Conservation (phyloP, 352 stramenopile species). For the Globisporangium spinosum region DNA sequence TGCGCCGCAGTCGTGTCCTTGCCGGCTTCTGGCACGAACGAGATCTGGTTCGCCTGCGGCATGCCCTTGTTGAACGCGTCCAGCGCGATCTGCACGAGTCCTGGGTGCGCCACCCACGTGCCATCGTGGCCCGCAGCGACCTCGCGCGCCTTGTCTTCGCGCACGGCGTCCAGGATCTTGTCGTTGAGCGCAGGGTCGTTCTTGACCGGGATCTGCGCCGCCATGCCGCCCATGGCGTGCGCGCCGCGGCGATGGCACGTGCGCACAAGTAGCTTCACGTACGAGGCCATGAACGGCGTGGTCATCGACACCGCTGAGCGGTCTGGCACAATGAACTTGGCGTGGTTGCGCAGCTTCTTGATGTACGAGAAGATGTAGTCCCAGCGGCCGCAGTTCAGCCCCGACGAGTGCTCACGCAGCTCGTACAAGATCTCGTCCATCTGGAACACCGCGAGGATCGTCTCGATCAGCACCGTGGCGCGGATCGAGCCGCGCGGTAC, state of each 20-base stretch:
- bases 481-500: slow-evolving; percentile 91
- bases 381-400: slow-evolving; percentile 97
- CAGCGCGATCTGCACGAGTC: slow-evolving; percentile 90
- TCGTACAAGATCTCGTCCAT: slow-evolving; percentile 97
- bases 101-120: slow-evolving; percentile 95
- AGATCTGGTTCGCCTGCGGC: slow-evolving; percentile 90
- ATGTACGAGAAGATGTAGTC: slow-evolving; percentile 98
- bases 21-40: slow-evolving; percentile 46
- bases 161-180: slow-evolving; percentile 86
- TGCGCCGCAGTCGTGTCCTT: slow-evolving; percentile 56
- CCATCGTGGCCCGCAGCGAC: slow-evolving; percentile 92
- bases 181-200: slow-evolving; percentile 88
- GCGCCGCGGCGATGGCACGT: slow-evolving; percentile 94
- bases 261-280: slow-evolving; percentile 93
- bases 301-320: slow-evolving; percentile 92
- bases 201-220: slow-evolving; percentile 95
- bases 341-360: slow-evolving; percentile 92
- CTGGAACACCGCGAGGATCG: slow-evolving; percentile 95
- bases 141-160: slow-evolving; percentile 90
- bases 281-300: slow-evolving; percentile 92
- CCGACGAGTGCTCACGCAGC: slow-evolving; percentile 92
- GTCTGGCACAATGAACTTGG: slow-evolving; percentile 92
- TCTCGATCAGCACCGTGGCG: slow-evolving; percentile 95
- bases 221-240: slow-evolving; percentile 97
- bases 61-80: slow-evolving; percentile 94